Base-by-base conservation (phyloP, 2,329 filamentous ascomycete species). In the Venturia effusa region DNA sequence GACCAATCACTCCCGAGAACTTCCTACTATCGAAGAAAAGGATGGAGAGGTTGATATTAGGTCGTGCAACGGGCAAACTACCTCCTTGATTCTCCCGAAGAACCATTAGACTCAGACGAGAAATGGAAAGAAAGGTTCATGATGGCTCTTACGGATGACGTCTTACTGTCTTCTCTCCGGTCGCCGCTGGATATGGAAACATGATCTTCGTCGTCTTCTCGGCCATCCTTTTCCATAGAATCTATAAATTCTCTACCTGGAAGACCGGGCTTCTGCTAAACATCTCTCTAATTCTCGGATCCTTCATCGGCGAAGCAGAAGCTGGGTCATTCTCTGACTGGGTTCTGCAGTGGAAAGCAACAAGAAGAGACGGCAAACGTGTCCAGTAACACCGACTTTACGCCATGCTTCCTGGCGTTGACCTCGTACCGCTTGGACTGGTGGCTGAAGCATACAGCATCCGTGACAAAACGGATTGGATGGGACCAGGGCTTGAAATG, bases 401-500 rank as follows among this genome's bases (percentile, higher is more conserved):
- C 45, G 72, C 71, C 2, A 68, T 74, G 15, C 71, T 72, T 67
- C 67, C 72, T 39, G 68, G 64, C 55, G 45, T 65, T 10, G 34
- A 71, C 37, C 63, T 72, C 17, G 64, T 68, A 24, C 70, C 70
- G 0, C 64, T 68, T 22, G 71, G 71, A 7, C 65, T 72, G 67
- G 74, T 71, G 45, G 69, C 72, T 57, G 70, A 71, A 61, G 71
- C 70, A 22, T 66, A 71, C n/a, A 69, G 68, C 61, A 63, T 72
- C 65, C 65, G 71, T 61, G 67, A 69, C 51, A 71, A 68, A 22
- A 71, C 71, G 11, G 68, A 71, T 40, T 75, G 72, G 71, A 67
- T 70, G n/a, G 73, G 72, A 1, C 69, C 71, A 5, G 72, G 72
- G 0, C 68, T 77, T 45, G 75, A 74, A 6, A 76, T 77, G 66